These are phyloP conservation scores for Spirogloea muscicola DNA, from an alignment of 139 green algal genomes.

Conservation along the genomic window DNA sequence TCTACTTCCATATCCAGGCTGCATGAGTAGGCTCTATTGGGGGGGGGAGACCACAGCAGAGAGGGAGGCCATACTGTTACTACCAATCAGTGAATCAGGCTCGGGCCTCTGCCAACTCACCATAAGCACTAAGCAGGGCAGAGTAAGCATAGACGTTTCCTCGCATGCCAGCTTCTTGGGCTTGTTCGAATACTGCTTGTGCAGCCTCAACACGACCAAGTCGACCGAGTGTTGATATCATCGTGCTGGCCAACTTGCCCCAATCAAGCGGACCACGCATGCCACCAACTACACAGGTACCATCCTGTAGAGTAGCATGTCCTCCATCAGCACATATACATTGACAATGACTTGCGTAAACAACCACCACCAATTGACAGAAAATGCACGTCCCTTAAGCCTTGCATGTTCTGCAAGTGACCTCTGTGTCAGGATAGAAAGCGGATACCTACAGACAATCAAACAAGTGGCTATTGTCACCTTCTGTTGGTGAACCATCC, in stretches of 20 bases:
- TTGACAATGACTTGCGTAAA: too few relatives aligned
- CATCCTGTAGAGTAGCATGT: too few relatives aligned
- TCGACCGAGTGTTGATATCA: constrained; percentile 25
- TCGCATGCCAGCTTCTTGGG: neutral
- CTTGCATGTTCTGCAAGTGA: too few relatives aligned
- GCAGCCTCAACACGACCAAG: constrained; percentile 32
- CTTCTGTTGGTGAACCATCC: constrained; percentile 15
- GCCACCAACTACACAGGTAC: too few relatives aligned
- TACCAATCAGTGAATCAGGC: neutral
- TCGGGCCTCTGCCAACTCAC: constrained; percentile 7
- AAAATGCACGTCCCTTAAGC: too few relatives aligned
- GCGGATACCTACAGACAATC: too few relatives aligned
- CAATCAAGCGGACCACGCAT: too few relatives aligned
- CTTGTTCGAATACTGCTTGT: constrained; percentile 17
- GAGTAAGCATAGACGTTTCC: constrained; percentile 37
- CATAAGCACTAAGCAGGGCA: constrained; percentile 38
- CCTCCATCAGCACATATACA: too few relatives aligned
- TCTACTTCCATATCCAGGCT: too few relatives aligned
- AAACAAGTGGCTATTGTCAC: too few relatives aligned
- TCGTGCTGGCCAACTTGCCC: constrained; percentile 38
- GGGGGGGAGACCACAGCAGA: neutral
- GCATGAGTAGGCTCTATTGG: neutral
- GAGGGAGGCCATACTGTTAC: neutral
- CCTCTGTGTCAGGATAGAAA: too few relatives aligned
- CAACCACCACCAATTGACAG: too few relatives aligned